phyloP scores from a whole-genome alignment of 352 stramenopile genomes.

The Phytophthora brassicae region DNA sequence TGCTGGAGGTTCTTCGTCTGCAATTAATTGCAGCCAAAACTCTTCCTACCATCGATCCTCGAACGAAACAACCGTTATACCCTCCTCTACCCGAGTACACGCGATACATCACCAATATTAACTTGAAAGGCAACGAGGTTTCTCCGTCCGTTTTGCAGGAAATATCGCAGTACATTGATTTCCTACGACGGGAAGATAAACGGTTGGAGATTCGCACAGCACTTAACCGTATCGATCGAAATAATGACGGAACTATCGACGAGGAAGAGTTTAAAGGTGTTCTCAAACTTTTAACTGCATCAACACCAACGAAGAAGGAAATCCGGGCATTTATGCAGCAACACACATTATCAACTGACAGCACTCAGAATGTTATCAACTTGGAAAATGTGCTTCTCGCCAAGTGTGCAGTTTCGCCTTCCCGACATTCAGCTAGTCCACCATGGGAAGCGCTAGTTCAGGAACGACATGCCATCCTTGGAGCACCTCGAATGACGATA shows the following conservation, averaged over 20 bases:
- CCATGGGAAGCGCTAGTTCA: conserved; percentile 79
- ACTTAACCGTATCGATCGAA: conserved; percentile 73
- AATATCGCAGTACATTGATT: conserved; percentile 72
- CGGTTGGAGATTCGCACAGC: conserved; percentile 74
- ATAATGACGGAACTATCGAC: conserved; percentile 54
- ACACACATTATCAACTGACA: conserved; percentile 48
- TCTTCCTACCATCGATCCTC: conserved; percentile 44
- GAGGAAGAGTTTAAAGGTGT: conserved; percentile 79
- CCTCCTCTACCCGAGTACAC: conserved; percentile 56
- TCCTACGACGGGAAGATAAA: conserved; percentile 78
- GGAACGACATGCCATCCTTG: conserved; percentile 58
- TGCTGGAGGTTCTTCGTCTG: conserved; percentile 75
- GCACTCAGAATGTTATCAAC: conserved; percentile 49
- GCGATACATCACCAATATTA: conserved; percentile 70
- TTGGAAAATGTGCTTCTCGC: conserved; percentile 78
- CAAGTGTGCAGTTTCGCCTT: conserved; percentile 67
- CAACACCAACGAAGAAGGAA: conserved; percentile 79
- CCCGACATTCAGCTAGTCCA: conserved; percentile 67
- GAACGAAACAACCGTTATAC: conserved; percentile 53
- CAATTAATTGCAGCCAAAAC: conserved; percentile 80
- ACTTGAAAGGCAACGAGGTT: conserved; percentile 81
- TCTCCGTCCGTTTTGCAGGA: conserved; percentile 60
- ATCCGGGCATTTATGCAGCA: conserved; percentile 65
- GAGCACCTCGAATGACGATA: conserved; percentile 9
- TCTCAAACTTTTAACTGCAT: conserved; percentile 73